These are phyloP conservation scores for Lithospermum erythrorhizon DNA, from an alignment of 257 asterid species.

Conservation along the genomic window DNA sequence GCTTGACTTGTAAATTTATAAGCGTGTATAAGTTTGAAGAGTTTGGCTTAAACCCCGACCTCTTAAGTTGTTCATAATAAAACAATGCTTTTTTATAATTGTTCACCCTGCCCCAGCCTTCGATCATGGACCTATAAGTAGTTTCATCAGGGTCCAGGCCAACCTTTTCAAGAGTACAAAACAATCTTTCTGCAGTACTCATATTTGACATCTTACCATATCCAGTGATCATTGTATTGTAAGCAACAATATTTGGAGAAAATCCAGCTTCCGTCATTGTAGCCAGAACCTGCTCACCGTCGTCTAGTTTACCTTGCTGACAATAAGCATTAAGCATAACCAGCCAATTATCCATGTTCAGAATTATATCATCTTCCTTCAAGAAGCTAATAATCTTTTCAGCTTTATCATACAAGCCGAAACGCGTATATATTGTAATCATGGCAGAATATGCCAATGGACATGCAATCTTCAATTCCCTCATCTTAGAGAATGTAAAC, in stretches of 20 bases:
- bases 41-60: slow-evolving; percentile 55
- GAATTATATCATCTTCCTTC: slow-evolving; percentile 45
- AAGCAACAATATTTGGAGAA: slow-evolving; percentile 61
- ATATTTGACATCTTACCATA: slow-evolving; percentile 57
- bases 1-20: slow-evolving; percentile 70
- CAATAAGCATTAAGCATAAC: slow-evolving; percentile 79
- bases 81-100: slow-evolving; percentile 36
- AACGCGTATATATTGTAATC: slow-evolving; percentile 72
- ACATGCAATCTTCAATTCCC: slow-evolving; percentile 46
- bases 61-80: slow-evolving; percentile 47
- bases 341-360: slow-evolving; percentile 74
- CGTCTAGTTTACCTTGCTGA: slow-evolving; percentile 67
- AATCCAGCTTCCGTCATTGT: slow-evolving; percentile 59
- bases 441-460: slow-evolving; percentile 79
- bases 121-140: slow-evolving; percentile 76
- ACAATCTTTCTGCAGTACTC: slow-evolving; percentile 49
- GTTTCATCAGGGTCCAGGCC: slow-evolving; percentile 73
- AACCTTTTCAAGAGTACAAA: slow-evolving; percentile 33
- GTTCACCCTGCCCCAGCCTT: slow-evolving; percentile 85
- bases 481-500: slow-evolving; percentile 57
- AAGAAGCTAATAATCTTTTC: slow-evolving; percentile 57
- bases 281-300: slow-evolving; percentile 45
- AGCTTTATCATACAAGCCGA: slow-evolving; percentile 57
- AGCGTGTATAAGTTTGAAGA: slow-evolving; percentile 65
- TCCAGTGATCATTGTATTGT: slow-evolving; percentile 83